A percentile compares a stretch with the other conserved stretches of the same genome.
These are phyloP conservation scores for Glaciozyma martinii DNA, from an alignment of 768 basidiomycete species.

Conservation along the genomic window DNA sequence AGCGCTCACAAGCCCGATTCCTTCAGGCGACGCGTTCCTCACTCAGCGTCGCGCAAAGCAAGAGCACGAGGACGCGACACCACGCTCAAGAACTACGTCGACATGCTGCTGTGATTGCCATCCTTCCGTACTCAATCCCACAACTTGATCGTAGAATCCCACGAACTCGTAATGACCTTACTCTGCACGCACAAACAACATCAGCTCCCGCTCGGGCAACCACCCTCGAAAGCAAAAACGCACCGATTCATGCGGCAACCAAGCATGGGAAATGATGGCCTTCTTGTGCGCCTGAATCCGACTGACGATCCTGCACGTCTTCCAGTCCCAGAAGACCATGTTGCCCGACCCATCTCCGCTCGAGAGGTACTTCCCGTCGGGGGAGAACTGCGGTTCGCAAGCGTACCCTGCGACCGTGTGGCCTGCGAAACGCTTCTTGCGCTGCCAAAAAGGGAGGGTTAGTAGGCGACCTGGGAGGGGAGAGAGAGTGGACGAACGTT, in stretches of 20 bases:
- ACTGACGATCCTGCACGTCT: conserved; percentile 63
- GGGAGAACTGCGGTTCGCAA: conserved; percentile 92
- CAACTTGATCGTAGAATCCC: conserved; percentile 98
- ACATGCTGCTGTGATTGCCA: neutral
- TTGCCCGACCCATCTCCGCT: conserved; percentile 93
- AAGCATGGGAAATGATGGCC: conserved; percentile 96
- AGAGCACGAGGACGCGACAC: no score
- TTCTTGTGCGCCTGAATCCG: conserved; percentile 76
- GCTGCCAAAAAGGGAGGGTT: conserved; percentile 35
- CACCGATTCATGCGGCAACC: conserved; percentile 95
- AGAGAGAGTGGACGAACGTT: conserved; percentile 44
- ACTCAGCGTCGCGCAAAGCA: no score
- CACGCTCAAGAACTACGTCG: no score
- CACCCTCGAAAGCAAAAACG: conserved; percentile 39
- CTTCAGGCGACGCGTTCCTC: no score
- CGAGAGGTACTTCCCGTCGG: conserved; percentile 96
- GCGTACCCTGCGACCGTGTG: conserved; percentile 97
- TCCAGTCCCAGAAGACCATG: conserved; percentile 99
- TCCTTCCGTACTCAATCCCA: neutral
- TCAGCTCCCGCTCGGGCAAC: neutral
- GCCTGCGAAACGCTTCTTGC: conserved; percentile 96
- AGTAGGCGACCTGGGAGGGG: neutral
- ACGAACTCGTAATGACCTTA: conserved; percentile 91
- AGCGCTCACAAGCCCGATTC: no score
- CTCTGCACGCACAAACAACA: conserved; percentile 51